Evolutionary conservation across 495 filamentous ascomycete genomes (phyloP).

Genomic region (Cairneyella variabilis): DNA sequence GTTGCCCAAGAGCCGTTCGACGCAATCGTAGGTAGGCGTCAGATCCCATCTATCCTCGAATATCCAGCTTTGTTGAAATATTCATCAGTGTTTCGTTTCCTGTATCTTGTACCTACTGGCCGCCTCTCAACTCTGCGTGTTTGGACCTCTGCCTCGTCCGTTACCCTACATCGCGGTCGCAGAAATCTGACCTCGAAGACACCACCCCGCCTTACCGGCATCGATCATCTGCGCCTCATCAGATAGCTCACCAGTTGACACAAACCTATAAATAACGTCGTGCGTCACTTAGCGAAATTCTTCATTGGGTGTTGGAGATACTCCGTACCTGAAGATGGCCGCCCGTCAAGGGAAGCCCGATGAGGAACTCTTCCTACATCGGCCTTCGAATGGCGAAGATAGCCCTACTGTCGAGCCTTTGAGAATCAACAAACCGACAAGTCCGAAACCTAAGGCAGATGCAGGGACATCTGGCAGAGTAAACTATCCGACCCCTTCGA

Average conservation of each 20-base stretch:
- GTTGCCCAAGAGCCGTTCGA: background rate
- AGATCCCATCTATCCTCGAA: constrained; percentile 9
- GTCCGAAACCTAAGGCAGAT: constrained; percentile 42
- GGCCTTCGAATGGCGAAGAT: constrained; percentile 49
- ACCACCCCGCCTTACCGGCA: constrained; percentile 19
- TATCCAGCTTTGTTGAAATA: constrained; percentile 10
- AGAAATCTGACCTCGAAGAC: constrained; percentile 11
- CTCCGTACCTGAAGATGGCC: constrained; percentile 21
- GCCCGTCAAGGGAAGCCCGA: constrained; percentile 48
- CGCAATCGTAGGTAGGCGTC: constrained; percentile 10
- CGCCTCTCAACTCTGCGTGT: constrained; percentile 12
- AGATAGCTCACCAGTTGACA: constrained; percentile 19
- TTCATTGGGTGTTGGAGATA: constrained; percentile 12
- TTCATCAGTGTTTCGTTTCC: constrained; percentile 13
- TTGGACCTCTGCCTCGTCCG: too few relatives aligned
- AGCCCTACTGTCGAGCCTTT: constrained; percentile 79
- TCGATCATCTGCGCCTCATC: constrained; percentile 21
- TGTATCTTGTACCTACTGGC: constrained; percentile 5
- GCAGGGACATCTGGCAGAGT: constrained; percentile 39
- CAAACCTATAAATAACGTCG: constrained; percentile 25
- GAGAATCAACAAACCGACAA: constrained; percentile 72
- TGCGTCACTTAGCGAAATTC: constrained; percentile 23
- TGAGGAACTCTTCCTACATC: constrained; percentile 75
- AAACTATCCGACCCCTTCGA: constrained; percentile 43
- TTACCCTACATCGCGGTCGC: constrained; percentile 19